A percentile compares a stretch with the other conserved stretches of the same genome.
Conservation (phyloP, 768 basidiomycete genomes). For the Serendipita indica region DNA sequence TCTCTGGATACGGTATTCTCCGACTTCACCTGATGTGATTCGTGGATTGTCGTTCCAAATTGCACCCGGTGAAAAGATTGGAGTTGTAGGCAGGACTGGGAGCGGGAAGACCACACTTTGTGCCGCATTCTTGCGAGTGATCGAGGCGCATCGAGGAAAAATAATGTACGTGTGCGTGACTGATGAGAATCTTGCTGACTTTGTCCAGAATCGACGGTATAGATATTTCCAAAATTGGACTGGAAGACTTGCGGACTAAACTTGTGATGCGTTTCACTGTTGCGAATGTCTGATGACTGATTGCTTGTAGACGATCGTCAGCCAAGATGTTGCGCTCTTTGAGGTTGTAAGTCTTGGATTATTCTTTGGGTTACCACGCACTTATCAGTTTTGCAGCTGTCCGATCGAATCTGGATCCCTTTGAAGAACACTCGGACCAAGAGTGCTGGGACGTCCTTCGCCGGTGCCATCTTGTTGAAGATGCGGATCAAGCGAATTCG, state of each 20-base stretch:
- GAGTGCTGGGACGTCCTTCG: conserved; percentile 53
- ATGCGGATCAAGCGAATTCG: conserved; percentile 23
- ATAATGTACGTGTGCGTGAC: conserved; percentile 34
- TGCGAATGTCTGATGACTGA: neutral
- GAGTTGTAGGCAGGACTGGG: conserved; percentile 33
- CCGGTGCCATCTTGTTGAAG: conserved; percentile 44
- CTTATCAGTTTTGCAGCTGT: conserved; percentile 27
- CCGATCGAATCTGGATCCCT: conserved; percentile 57
- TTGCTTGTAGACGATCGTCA: conserved; percentile 45
- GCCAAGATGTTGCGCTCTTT: conserved; percentile 63
- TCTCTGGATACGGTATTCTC: conserved; percentile 46
- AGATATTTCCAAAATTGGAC: conserved; percentile 49
- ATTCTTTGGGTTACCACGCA: neutral
- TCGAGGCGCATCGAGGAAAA: conserved; percentile 41
- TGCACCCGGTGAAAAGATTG: conserved; percentile 49
- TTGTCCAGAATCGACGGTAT: conserved; percentile 45
- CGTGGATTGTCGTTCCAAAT: conserved; percentile 44
- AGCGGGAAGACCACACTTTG: conserved; percentile 43
- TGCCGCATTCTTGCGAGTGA: conserved; percentile 43
- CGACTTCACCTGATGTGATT: conserved; percentile 45
- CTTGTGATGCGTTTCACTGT: conserved; percentile 30
- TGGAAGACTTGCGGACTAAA: conserved; percentile 51
- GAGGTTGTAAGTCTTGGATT: conserved; percentile 27
- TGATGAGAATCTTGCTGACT: neutral
- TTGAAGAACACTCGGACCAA: conserved; percentile 38